Base-by-base conservation (phyloP, 2,329 filamentous ascomycete genomes). In the Verticillium dahliae region DNA sequence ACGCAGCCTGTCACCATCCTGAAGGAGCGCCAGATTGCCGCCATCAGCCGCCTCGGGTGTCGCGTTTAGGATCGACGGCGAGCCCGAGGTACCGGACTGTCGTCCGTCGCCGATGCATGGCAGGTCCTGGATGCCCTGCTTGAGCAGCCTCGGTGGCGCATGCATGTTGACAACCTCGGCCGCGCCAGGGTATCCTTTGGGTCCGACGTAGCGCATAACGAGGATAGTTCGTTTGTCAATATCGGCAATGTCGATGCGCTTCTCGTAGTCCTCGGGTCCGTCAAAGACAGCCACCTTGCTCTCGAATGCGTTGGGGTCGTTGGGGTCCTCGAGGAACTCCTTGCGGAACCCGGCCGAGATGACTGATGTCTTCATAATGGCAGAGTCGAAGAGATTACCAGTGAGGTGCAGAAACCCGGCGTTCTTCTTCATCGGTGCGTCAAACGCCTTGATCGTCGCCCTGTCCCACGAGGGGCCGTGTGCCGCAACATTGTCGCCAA, bases 31-130 rank as follows among this genome's bases (percentile, higher is more conserved):
- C 22, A 84, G 72, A 60, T 84, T 84, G 1, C 82, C 81, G 7
- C 81, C 81, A 10, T 78, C 79, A 1, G 81, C 80, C 13, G 82
- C 81, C 68, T 85, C 82, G 7, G 82, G 81, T 55, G 77, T 81
- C 1, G 81, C 81, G 63, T 84, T 83, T n/a, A 84, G 70, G 58
- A 85, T 84, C 0, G 80, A 82, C 1, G 81, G 82, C 3, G 78
- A 81, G 0, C 78, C 81, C 3, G 81, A 84, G 2, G 82, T 85
- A 37, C 82, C 81, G 7, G 80, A 83, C 67, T 84, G 82, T 56
- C 82, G 72, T 1, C 81, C 82, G 66, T 85, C 81, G 6, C 82
- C 82, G 62, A 85, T 80, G 61, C 80, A 82, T 7, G 78, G 76
- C 57, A 84, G 69, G 56, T 79, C 73, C 64, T 74, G 68, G 62